Base-by-base conservation (phyloP, 768 basidiomycete genomes). In the Auricularia cornea region DNA sequence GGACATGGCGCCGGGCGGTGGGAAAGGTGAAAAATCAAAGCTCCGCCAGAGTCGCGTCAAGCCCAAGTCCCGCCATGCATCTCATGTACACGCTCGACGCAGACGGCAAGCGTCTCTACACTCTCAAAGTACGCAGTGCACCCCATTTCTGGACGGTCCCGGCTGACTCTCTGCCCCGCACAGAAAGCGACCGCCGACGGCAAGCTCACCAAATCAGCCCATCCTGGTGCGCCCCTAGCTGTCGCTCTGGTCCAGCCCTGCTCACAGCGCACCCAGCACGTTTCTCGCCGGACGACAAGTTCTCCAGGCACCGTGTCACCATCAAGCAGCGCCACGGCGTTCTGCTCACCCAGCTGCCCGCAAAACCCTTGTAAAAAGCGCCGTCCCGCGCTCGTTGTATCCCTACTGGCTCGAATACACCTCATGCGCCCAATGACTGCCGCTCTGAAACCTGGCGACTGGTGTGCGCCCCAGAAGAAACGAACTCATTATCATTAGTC, bases 221-320 rank as follows among this genome's bases (percentile, higher is more conserved):
- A 98, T 75, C 96, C 97, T 76, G 95, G 95, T 97, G 73, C 64
- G 83, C 72, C 23, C 44, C 44, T 18, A 23, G 62, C 48, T 12
- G 3, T 44, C 63, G 41, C 59, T 30, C 41, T 52, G 63, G 14
- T 57, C 29, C n/a, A 59, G 8, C n/a, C 29, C 12, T 59, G 8
- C n/a, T 62, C 20, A 20, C 60, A 4, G 56, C 31, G 44, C 28
- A 23, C 56, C 60, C 64, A 97, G 96, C 96, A 18, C 94, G 97
- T 44, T 98, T 98, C 78, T 98, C 96, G 16, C 96, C 96, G 12
- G 97, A 99, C 75, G 96, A 98, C 84, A 98, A 98, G 79, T 98
- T 96, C 78, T 96, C 94, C 65, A 84, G 94, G 66, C 96, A 99
- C 72, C 90, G 97, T 65, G 94, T 98, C 65, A 97, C 94, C 4